These are phyloP conservation scores for Trichoderma gracile DNA, from an alignment of 2,329 filamentous ascomycete species.

Conservation along the genomic window DNA sequence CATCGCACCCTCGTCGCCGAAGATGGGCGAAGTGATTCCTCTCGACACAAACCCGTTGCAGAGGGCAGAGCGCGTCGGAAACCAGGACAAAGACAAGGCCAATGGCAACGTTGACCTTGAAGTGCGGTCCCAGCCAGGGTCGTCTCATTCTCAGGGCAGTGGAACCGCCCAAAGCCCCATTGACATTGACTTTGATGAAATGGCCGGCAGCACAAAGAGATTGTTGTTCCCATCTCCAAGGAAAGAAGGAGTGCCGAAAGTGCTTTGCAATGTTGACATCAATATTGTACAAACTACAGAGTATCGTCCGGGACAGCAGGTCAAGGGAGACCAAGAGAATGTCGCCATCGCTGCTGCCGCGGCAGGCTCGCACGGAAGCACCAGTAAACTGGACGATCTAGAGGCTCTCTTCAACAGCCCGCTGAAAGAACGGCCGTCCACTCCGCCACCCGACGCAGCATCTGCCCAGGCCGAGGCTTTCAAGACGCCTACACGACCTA, in stretches of 20 bases:
- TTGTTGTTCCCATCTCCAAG: conserved; percentile 76
- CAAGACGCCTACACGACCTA: conserved; percentile 65
- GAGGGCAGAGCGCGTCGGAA: neutral
- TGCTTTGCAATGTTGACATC: conserved; percentile 58
- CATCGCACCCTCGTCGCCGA: conserved; percentile 43
- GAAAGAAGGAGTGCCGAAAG: conserved; percentile 63
- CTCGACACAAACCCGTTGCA: neutral
- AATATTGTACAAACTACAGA: conserved; percentile 53
- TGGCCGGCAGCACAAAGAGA: conserved; percentile 61
- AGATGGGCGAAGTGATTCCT: conserved; percentile 28
- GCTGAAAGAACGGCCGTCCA: conserved; percentile 46
- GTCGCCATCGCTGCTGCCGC: conserved; percentile 53
- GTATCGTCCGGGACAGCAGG: conserved; percentile 41
- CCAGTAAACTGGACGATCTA: conserved; percentile 53
- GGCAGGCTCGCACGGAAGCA: conserved; percentile 32
- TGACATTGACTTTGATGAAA: conserved; percentile 48
- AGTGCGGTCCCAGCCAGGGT: conserved; percentile 39
- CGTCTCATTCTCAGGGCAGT: conserved; percentile 56
- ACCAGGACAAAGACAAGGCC: neutral
- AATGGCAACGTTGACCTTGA: conserved; percentile 23
- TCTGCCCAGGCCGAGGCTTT: conserved; percentile 47
- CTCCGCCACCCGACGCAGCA: conserved; percentile 52
- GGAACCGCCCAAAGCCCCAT: conserved; percentile 61
- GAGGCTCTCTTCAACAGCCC: conserved; percentile 67
- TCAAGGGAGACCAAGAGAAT: conserved; percentile 48